phyloP scores from a whole-genome alignment of 2,329 filamentous ascomycete genomes.

The Penicillium sp. region DNA sequence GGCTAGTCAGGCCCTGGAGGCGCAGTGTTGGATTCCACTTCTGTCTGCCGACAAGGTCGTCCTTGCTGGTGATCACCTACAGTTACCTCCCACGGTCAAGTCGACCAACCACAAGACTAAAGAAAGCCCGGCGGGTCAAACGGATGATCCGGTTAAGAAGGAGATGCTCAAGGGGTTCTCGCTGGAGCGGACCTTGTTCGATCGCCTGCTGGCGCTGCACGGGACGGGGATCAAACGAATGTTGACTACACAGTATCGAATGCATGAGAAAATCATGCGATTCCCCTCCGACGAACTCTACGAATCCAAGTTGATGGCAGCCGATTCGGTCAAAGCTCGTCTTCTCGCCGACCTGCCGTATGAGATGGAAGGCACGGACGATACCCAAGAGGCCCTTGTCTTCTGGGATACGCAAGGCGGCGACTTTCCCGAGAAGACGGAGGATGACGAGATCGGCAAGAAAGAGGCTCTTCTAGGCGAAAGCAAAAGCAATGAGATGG shows the following conservation, averaged over 20 bases:
- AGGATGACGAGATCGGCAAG: slow-evolving; percentile 63
- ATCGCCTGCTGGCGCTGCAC: slow-evolving; percentile 77
- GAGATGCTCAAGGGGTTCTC: slow-evolving; percentile 53
- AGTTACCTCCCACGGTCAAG: slow-evolving; percentile 93
- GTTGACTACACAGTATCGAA: slow-evolving; percentile 95
- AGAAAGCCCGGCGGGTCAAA: slow-evolving; percentile 31
- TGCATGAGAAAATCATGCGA: slow-evolving; percentile 94
- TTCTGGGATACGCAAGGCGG: slow-evolving; percentile 97
- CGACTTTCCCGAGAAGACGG: slow-evolving; percentile 78
- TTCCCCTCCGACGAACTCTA: slow-evolving; percentile 91
- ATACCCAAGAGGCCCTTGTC: slow-evolving; percentile 81
- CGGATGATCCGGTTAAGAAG: slow-evolving; percentile 35
- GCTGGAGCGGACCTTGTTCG: slow-evolving; percentile 89
- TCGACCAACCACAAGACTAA: slow-evolving; percentile 52
- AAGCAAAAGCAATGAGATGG: slow-evolving; percentile 89
- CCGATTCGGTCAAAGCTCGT: slow-evolving; percentile 70
- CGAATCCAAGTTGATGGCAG: slow-evolving; percentile 74
- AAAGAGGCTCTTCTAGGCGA: slow-evolving; percentile 59
- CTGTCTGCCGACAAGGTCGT: slow-evolving; percentile 77
- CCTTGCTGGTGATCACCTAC: slow-evolving; percentile 89
- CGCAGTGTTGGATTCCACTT: slow-evolving; percentile 93
- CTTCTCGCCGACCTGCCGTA: slow-evolving; percentile 76
- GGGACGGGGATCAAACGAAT: slow-evolving; percentile 84
- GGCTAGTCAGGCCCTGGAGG: slow-evolving; percentile 90
- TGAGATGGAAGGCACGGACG: slow-evolving; percentile 72